These are phyloP conservation scores for Nakazawaea ambrosiae DNA, from an alignment of 805 yeast genomes.

Conservation along the genomic window DNA sequence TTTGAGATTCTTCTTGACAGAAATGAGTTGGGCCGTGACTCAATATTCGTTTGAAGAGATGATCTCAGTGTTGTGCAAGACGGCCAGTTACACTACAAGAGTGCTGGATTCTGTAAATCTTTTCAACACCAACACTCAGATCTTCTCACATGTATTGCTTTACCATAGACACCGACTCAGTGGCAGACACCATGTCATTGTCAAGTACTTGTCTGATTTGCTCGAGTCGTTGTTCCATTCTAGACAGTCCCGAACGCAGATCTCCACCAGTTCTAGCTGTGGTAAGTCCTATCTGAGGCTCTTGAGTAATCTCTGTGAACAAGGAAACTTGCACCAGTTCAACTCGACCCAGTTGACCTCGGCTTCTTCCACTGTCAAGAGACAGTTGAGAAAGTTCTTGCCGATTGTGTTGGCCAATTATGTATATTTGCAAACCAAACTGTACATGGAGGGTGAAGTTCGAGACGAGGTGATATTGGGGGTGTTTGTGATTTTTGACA, in stretches of 20 bases:
- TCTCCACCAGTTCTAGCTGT: constrained; percentile 22
- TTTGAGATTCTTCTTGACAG: constrained; percentile 36
- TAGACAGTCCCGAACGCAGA: not conserved
- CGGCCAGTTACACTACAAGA: not conserved
- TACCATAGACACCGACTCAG: constrained; percentile 65
- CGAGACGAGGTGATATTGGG: constrained; percentile 47
- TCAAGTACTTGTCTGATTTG: constrained; percentile 39
- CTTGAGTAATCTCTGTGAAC: constrained; percentile 68
- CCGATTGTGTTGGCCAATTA: constrained; percentile 56
- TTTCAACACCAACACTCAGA: constrained; percentile 35
- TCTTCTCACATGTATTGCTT: constrained; percentile 54
- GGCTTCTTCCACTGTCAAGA: constrained; percentile 45
- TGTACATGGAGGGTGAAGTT: constrained; percentile 37
- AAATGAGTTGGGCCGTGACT: constrained; percentile 48
- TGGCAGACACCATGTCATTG: constrained; percentile 65
- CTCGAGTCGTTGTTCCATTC: constrained; percentile 37
- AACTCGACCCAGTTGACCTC: constrained; percentile 38
- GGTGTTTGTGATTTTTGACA: constrained; percentile 58
- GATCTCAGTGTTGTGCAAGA: constrained; percentile 30
- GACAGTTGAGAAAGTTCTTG: constrained; percentile 55
- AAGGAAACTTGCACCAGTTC: constrained; percentile 31
- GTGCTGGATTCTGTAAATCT: constrained; percentile 17
- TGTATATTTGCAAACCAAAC: constrained; percentile 43
- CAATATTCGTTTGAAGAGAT: constrained; percentile 62
- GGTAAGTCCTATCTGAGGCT: constrained; percentile 51